Evolutionary conservation across 306 rosid genomes (phyloP), one percentile per base, ranked within the genome.

Genomic region (Elaeagnus macrophylla): DNA sequence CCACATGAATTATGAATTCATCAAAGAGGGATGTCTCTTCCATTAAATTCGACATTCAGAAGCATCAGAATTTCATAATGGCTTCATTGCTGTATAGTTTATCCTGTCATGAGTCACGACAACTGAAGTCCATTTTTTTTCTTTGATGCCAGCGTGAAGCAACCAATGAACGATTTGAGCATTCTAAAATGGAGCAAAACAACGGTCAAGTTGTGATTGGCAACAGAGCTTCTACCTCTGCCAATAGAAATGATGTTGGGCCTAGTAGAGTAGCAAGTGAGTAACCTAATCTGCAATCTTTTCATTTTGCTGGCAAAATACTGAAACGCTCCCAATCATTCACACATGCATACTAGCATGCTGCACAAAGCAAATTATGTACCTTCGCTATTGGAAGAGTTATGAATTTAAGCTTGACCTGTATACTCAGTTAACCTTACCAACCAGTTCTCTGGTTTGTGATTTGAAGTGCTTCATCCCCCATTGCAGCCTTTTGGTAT

Each of bases 221-320:
- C 68, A 69, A 59, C 42, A 75, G 65, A 70, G 65, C 77, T 68
- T 58, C 67, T 20, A 71, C 65, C 60, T 61, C 79, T 41, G 51
- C 70, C 40, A 80, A 49, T 8, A 59, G 71, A 69, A 75, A 70
- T 36, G 74, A 71, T 46, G 43, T 19, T 62, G 73, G 69, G 69
- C 71, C 53, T 19, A 72, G 76, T 69, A 60, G 62, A 76, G 47
- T 59, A 65, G 79, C 79, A n/a, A 67, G 69, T 84, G 69, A 71
- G 85, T 72, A 19, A 38, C 32, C 32, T 2, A 25, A 25, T 25
- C 53, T 47, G 37, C 54, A 43, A 42, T 3, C 5, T 5, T 9
- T 42, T 42, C 12, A 42, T 9, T 42, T 9, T 9, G 10, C 13
- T 42, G 10, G 10, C 13, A 42, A 42, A 9, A 32, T 25, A 1